Evolutionary conservation across 1,284 basidiomycete species (phyloP), one percentile per base, ranked within the genome.

Genomic region (Trametes pubescens): DNA sequence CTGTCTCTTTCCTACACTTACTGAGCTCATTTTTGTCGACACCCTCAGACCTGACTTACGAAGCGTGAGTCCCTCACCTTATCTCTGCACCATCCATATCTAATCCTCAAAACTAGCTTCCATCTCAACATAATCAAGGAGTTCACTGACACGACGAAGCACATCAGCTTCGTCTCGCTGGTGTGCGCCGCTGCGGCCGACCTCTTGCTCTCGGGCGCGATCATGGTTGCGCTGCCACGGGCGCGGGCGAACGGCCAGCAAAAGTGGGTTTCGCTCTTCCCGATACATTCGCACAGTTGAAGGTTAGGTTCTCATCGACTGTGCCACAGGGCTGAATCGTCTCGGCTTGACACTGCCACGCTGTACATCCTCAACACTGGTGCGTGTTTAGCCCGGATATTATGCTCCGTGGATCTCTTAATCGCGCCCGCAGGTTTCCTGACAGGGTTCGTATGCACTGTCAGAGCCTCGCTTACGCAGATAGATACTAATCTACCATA

Each of bases 331-430:
- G n/a, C n/a, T 32, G 21, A 10, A 4, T 6, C 26, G n/a, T 55
- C 53, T 2, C 29, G 18, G 35, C 4, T 62, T 18, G 48, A 62
- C 8, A 11, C 55, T 22, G 21, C 24, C 16, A 16, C 32, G 16
- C 40, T 57, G 18, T 62, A 57, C 34, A 34, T 43, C 1, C 24
- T 62, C 48, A 51, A 62, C 26, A 62, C 54, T 14, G 60, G 60
- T 62, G 38, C 4, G 54, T 13, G 8, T 26, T 18, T 13, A 13
- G 26, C 51, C 16, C 22, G 13, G n/a, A 24, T 21, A 16, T 7
- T 40, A 2, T n/a, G 14, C 18, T 14, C 21, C 22, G 3, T 29
- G 10, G 7, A 6, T 21, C 18, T n/a, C 22, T 48, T 26, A 37
- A 14, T 4, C 2, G 18, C 35, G 6, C 37, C 13, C 35, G 24